These are phyloP conservation scores for Danielia oregonensis DNA, from an alignment of 805 yeast species.

Conservation along the genomic window DNA sequence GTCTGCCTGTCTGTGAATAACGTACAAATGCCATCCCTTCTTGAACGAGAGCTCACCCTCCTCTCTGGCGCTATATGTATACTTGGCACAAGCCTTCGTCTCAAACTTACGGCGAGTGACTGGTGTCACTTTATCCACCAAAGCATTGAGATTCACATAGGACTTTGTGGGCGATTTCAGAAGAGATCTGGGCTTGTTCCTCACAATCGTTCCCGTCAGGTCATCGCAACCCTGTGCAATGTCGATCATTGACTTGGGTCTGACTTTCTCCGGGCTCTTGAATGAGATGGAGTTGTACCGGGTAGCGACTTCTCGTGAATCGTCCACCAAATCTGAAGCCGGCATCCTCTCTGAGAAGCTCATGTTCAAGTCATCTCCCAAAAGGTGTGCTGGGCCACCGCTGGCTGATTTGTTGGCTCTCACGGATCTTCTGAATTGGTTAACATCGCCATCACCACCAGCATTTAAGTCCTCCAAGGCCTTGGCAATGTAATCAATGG, in stretches of 20 bases:
- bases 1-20: constrained; percentile 42
- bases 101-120: constrained; percentile 26
- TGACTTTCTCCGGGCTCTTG: constrained; percentile 7
- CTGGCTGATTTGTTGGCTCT: constrained; percentile 13
- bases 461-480: constrained; percentile 43
- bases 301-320: constrained; percentile 34
- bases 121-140: constrained; percentile 31
- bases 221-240: neutral
- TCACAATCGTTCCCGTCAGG: constrained; percentile 7
- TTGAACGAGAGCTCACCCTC: constrained; percentile 38
- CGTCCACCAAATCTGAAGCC: constrained; percentile 32
- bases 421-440: constrained; percentile 37
- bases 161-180: constrained; percentile 35
- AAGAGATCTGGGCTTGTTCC: constrained; percentile 14
- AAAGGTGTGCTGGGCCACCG: neutral
- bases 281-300: constrained; percentile 31
- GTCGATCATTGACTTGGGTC: constrained; percentile 10
- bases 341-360: constrained; percentile 5
- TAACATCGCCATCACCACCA: constrained; percentile 44
- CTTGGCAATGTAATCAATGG: constrained; percentile 43
- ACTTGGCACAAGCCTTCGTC: constrained; percentile 36
- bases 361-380: too few species aligned
- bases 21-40: constrained; percentile 40
- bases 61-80: constrained; percentile 38
- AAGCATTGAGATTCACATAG: constrained; percentile 27